These are phyloP conservation scores for Corinectria fuckeliana DNA, from an alignment of 2,329 filamentous ascomycete species.

Conservation along the genomic window DNA sequence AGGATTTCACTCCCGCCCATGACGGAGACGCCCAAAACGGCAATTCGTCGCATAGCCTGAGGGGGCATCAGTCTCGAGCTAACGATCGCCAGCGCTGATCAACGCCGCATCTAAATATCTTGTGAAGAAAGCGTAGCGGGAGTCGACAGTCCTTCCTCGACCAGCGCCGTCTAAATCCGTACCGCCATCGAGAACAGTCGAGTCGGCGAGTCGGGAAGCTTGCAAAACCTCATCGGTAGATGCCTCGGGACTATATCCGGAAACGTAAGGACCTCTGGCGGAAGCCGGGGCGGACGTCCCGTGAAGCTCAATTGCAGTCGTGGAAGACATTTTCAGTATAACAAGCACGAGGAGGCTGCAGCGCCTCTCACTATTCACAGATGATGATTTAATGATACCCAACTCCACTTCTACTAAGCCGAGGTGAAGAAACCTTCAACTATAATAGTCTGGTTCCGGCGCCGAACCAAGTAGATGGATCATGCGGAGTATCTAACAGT, in stretches of 20 bases:
- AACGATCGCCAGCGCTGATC: conserved; percentile 57
- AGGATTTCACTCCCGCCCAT: conserved; percentile 58
- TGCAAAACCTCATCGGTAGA: conserved; percentile 42
- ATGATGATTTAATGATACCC: background rate
- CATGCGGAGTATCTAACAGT: too few relatives aligned
- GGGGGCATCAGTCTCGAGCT: conserved; percentile 58
- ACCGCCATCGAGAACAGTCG: conserved; percentile 60
- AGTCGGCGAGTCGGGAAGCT: conserved; percentile 53
- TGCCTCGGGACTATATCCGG: background rate
- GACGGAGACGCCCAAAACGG: conserved; percentile 55
- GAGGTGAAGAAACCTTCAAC: background rate
- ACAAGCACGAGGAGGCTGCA: background rate
- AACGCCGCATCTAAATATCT: conserved; percentile 59
- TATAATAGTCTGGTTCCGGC: conserved; percentile 1
- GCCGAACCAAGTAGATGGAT: background rate
- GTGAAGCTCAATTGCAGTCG: conserved; percentile 18
- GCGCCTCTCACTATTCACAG: background rate
- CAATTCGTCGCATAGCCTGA: conserved; percentile 55
- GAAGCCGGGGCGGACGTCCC: conserved; percentile 6
- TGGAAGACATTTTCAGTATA: background rate
- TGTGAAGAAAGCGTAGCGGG: conserved; percentile 63
- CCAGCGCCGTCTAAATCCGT: conserved; percentile 64
- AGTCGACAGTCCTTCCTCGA: conserved; percentile 53
- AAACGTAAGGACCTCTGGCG: background rate
- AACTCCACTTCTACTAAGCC: background rate